phyloP scores from a whole-genome alignment of 2,329 filamentous ascomycete genomes.

The Ceratocystis harringtonii region DNA sequence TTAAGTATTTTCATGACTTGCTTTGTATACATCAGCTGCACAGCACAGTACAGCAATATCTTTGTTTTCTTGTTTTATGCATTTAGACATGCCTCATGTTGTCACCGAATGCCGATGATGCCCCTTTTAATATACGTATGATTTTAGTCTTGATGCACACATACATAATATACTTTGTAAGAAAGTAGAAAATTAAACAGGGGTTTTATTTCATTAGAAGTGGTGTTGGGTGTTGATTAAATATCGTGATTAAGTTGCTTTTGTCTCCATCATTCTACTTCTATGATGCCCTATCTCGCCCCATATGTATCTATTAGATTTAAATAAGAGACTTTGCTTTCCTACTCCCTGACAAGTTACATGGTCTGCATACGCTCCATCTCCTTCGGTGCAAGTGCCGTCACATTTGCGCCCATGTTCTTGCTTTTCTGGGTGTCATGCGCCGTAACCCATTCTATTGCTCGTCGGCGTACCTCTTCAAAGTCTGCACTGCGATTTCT shows the following conservation, averaged over 20 bases:
- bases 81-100: neutral
- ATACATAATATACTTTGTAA: no score
- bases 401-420: neutral
- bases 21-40: no score
- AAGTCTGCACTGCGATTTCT: constrained; percentile 35
- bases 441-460: constrained; percentile 27
- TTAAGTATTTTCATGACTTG: no score
- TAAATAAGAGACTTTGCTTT: neutral
- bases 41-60: neutral
- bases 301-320: no score
- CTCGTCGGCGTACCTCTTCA: constrained; percentile 34
- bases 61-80: neutral
- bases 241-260: neutral
- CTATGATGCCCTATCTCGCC: no score
- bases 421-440: neutral
- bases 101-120: neutral
- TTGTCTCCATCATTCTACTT: no score
- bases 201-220: no score
- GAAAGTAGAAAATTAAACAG: no score
- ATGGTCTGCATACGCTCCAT: constrained; percentile 12
- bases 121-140: no score
- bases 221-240: neutral
- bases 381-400: neutral
- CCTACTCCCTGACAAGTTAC: neutral
- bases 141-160: no score